A percentile compares a stretch with the other conserved stretches of the same genome.
Evolutionary conservation across 2,329 filamentous ascomycete genomes (phyloP).

Genomic region (Diaporthe longicolla): DNA sequence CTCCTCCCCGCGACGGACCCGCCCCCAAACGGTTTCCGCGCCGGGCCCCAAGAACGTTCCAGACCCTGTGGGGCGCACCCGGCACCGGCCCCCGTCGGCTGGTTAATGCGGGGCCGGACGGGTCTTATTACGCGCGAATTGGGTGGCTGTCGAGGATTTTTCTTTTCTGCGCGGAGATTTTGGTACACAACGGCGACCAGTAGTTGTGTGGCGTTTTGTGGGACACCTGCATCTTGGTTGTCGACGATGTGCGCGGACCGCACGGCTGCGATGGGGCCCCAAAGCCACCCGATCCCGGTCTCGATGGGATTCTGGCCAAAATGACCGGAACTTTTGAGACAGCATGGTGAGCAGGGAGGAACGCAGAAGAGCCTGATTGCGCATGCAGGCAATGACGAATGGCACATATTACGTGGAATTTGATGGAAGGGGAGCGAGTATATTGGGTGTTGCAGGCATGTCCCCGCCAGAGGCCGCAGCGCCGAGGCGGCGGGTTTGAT

Average conservation of each 20-base stretch:
- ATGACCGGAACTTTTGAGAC: not conserved
- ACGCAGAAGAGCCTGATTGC: not conserved
- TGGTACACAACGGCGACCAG: not conserved
- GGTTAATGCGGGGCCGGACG: not conserved
- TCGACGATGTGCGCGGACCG: not conserved
- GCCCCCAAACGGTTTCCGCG: not conserved
- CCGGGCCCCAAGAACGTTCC: conserved; percentile 1
- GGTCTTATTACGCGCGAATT: not conserved
- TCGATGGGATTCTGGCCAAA: not conserved
- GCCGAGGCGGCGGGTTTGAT: conserved; percentile 1
- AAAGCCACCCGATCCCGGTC: not conserved
- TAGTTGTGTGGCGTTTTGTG: not conserved
- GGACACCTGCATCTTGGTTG: not conserved
- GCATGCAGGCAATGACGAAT: not conserved
- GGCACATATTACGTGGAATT: not conserved
- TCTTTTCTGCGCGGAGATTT: not conserved
- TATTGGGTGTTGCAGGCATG: conserved; percentile 3
- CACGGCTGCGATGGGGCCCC: not conserved
- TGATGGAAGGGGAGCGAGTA: not conserved
- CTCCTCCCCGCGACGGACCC: not conserved
- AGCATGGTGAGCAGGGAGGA: not conserved
- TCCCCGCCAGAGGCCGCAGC: not conserved
- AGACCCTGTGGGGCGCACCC: not conserved
- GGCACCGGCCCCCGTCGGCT: not conserved
- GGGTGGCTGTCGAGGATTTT: not conserved